Evolutionary conservation across 176 grass and related monocot species (phyloP).

Genomic region (Eleusine coracana): DNA sequence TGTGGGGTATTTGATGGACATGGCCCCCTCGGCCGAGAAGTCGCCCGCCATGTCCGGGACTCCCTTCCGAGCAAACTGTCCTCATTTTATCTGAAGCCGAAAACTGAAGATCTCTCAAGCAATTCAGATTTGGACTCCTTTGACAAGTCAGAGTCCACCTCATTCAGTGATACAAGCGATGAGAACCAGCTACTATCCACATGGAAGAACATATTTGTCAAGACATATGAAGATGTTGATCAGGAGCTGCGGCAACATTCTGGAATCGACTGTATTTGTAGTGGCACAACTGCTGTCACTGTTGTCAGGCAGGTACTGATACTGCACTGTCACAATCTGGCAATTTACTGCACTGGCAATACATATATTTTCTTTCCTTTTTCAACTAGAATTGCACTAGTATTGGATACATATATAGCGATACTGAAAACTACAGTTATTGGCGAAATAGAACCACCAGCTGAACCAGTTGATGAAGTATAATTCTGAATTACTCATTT

Average conservation of each 20-base stretch:
- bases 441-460: too few relatives aligned
- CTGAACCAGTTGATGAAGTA: too few relatives aligned
- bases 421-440: too few relatives aligned
- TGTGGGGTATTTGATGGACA: slow-evolving; percentile 80
- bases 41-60: slow-evolving; percentile 65
- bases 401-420: neutral
- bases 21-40: slow-evolving; percentile 64
- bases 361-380: neutral
- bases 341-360: neutral
- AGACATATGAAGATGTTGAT: slow-evolving; percentile 73
- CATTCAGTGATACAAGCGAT: slow-evolving; percentile 26
- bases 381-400: neutral
- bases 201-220: slow-evolving; percentile 59
- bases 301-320: slow-evolving; percentile 64
- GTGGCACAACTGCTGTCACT: slow-evolving; percentile 74
- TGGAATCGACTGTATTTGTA: slow-evolving; percentile 81
- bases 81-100: slow-evolving; percentile 25
- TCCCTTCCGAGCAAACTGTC: slow-evolving; percentile 59
- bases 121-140: slow-evolving; percentile 33
- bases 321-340: neutral
- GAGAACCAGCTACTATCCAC: slow-evolving; percentile 42
- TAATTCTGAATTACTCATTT: neutral
- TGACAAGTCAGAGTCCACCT: slow-evolving; percentile 42
- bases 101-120: slow-evolving; percentile 11
- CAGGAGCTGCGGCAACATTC: slow-evolving; percentile 58